A percentile compares a stretch with the other conserved stretches of the same genome.
phyloP scores from a whole-genome alignment of 495 filamentous ascomycete species.

The Penicillium pulvis region DNA sequence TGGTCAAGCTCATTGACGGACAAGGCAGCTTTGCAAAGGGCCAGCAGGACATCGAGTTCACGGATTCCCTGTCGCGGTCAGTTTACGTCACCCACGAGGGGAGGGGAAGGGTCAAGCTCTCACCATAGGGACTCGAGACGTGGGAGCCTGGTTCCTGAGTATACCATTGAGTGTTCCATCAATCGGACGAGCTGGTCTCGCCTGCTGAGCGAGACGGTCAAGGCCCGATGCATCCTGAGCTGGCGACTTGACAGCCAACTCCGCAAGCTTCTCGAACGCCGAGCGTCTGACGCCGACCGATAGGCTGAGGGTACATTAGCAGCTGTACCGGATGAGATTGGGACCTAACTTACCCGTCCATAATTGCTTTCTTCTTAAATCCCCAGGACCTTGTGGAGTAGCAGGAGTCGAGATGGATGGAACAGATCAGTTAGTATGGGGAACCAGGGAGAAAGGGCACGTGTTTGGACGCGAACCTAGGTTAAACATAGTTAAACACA shows the following conservation, averaged over 20 bases:
- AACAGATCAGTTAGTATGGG: not conserved
- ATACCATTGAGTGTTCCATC: slow-evolving; percentile 45
- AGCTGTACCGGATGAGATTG: not conserved
- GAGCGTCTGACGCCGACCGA: slow-evolving; percentile 56
- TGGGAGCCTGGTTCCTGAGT: slow-evolving; percentile 39
- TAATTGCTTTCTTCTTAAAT: not conserved
- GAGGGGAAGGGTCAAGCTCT: slow-evolving; percentile 9
- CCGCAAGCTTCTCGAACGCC: slow-evolving; percentile 73
- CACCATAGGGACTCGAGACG: slow-evolving; percentile 56
- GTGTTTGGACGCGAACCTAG: slow-evolving; percentile 23
- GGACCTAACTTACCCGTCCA: not conserved
- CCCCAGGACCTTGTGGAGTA: not conserved
- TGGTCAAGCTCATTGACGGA: slow-evolving; percentile 64
- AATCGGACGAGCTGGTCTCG: slow-evolving; percentile 32
- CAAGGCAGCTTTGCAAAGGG: slow-evolving; percentile 84
- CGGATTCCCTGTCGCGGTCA: slow-evolving; percentile 58
- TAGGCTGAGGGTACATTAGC: slow-evolving; percentile 26
- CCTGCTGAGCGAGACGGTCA: slow-evolving; percentile 60
- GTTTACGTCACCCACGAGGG: slow-evolving; percentile 11
- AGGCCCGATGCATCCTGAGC: slow-evolving; percentile 66
- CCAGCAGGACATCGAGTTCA: slow-evolving; percentile 87
- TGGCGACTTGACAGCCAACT: slow-evolving; percentile 56
- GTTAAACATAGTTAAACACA: slow-evolving; percentile 8
- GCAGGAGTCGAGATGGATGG: not conserved
- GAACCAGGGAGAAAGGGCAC: slow-evolving; percentile 13